These are phyloP conservation scores for Botrytis sinoallii DNA, from an alignment of 2,329 filamentous ascomycete genomes.

Conservation along the genomic window DNA sequence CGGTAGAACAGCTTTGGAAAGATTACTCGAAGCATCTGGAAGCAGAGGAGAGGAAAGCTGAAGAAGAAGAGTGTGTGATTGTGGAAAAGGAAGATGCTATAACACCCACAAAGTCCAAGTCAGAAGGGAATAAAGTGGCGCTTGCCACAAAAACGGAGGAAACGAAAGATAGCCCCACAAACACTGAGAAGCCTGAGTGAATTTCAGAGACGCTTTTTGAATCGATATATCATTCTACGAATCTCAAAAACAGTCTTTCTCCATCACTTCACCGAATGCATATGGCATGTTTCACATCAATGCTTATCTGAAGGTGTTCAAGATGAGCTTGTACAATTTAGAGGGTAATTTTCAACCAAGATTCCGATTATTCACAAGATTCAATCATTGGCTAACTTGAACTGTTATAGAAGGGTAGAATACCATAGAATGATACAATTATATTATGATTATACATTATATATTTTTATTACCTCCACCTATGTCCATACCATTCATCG, in stretches of 20 bases:
- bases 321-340: not conserved
- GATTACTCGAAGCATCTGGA: constrained; percentile 58
- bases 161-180: not conserved
- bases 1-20: constrained; percentile 68
- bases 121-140: not conserved
- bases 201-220: not conserved
- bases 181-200: not conserved
- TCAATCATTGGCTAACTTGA: not conserved
- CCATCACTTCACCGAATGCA: not conserved
- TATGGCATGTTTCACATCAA: not conserved
- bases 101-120: not conserved
- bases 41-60: constrained; percentile 27
- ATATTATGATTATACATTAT: not conserved
- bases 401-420: not conserved
- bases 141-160: not conserved
- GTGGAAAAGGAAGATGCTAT: constrained; percentile 33
- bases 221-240: not conserved
- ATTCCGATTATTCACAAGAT: not conserved
- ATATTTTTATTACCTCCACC: not conserved
- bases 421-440: not conserved
- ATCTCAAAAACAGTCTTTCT: not conserved
- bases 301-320: not conserved
- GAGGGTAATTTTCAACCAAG: not conserved
- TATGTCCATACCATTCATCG: not conserved
- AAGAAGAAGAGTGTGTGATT: constrained; percentile 36